Evolutionary conservation across 345 rosid genomes (phyloP), one percentile per base, ranked within the genome.

Genomic region (Sisymbrium altissimum): DNA sequence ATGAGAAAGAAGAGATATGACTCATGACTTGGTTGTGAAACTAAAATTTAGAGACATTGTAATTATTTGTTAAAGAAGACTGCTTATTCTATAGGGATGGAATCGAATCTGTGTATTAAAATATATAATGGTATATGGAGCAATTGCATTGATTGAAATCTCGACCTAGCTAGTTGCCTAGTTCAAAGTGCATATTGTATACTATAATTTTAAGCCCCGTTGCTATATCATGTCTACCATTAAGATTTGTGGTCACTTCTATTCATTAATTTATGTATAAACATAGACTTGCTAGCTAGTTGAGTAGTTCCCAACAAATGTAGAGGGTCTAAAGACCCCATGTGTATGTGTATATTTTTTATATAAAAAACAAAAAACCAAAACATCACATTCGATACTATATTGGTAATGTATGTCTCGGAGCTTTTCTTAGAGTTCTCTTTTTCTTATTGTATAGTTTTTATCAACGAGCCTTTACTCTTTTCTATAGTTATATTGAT

Each of bases 241-340:
- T 45, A 58, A 38, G 49, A 27, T 56, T 39, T 64, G 39, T 45
- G 7, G 50, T 21, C 30, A 15, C 44, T 10, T 54, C 38, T 23
- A 21, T 32, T 54, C 6, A n/a, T 40, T 72, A 15, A 25, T 60
- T 7, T 14, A 25, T 48, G 57, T 52, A 12, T 49, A 23, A 41
- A 39, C 41, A 54, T 30, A 32, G 39, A 64, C 48, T 73, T 33
- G 71, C 70, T 25, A 73, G 71, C 70, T 25, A 73, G 50, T 41
- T 64, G 64, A 52, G 29, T 43, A 45, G 64, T 13, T 57, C 66
- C 71, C 50, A 74, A 66, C 66, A 65, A 15, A 44, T 56, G 41
- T 35, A 17, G 36, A 63, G 17, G 36, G 14, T 50, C 53, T 45
- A 69, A 30, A 69, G 65, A 40, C 17, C 27, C 44, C 57, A 62